Evolutionary conservation across 106 monocot genomes (phyloP), one percentile per base, ranked within the genome.

Genomic region (Allium sativum): DNA sequence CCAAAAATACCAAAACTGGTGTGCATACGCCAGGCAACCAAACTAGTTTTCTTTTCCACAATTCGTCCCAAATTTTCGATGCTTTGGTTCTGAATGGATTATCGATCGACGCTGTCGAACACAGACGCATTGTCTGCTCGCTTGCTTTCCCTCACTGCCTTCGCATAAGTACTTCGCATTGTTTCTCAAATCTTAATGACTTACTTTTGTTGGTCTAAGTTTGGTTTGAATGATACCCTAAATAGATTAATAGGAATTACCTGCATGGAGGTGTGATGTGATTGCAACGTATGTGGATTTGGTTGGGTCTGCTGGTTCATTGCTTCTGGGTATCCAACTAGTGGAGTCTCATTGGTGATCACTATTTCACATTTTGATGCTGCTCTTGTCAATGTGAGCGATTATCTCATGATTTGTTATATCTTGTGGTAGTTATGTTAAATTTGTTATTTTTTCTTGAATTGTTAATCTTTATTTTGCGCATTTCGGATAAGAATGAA

Each of bases 111-210:
- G 14, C 41, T 61, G 73, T 77, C 59, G 85, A 85, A 59, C 84
- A 64, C 52, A 76, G 89, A 62, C 89, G 78, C 50, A 58, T 93
- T 59, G 56, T 93, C 73, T 89, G 89, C 82, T 89, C 93, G 71
- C 64, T 89, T 58, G 58, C 52, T 64, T 85, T 86, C 56, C 73
- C 85, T 13, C 82, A 73, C 31, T 78, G 89, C 52, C 76, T 89
- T 50, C 68, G 80, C 48, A 82, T 85, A 65, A n/a, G n/a, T n/a
- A n/a, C n/a, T n/a, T n/a, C n/a, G n/a, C n/a, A 68, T 19, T 50
- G 4, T 16, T 14, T 59, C 43, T 14, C 14, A 59, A 42, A 4
- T n/a, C 58, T 7, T 59, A 13, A 16, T 6, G n/a, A n/a, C n/a
- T n/a, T n/a, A 42, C 50, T 53, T 18, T 10, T 21, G 48, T 50